phyloP scores from a whole-genome alignment of 768 basidiomycete species.

The Imleria badia region DNA sequence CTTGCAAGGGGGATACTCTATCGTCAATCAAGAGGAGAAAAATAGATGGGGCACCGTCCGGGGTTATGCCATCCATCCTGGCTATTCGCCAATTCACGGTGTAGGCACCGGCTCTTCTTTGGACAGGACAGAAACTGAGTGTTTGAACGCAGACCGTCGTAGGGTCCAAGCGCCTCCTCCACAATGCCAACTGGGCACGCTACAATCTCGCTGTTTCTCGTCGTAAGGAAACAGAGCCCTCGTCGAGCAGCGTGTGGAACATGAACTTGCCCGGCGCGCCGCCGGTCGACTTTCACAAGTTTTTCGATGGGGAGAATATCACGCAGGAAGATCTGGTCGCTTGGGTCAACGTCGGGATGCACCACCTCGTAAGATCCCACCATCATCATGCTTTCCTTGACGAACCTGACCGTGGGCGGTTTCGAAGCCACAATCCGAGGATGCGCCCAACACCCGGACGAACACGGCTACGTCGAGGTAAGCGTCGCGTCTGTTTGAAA shows the following conservation, averaged over 20 bases:
- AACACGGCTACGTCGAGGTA: conserved; percentile 56
- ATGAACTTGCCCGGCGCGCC: conserved; percentile 57
- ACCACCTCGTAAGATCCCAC: conserved; percentile 48
- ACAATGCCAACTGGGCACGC: conserved; percentile 67
- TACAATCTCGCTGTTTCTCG: conserved; percentile 58
- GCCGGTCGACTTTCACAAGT: conserved; percentile 57
- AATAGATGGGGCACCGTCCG: conserved; percentile 59
- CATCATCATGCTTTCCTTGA: neutral
- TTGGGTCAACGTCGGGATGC: conserved; percentile 68
- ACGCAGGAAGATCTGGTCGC: conserved; percentile 64
- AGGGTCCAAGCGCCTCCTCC: conserved; percentile 55
- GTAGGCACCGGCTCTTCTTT: conserved; percentile 24
- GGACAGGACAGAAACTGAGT: neutral
- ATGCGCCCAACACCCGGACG: conserved; percentile 59
- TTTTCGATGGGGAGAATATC: conserved; percentile 64
- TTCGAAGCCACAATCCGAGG: conserved; percentile 58
- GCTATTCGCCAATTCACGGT: conserved; percentile 51
- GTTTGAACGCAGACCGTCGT: conserved; percentile 45
- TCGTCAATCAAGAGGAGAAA: conserved; percentile 51
- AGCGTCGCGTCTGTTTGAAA: conserved; percentile 3
- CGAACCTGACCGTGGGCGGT: neutral
- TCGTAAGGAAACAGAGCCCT: conserved; percentile 62
- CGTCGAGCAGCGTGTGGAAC: conserved; percentile 61
- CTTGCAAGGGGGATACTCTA: conserved; percentile 55
- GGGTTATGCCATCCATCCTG: conserved; percentile 64